Base-by-base conservation (phyloP, 148 eudicot genomes). In the Vaccinium darrowii region DNA sequence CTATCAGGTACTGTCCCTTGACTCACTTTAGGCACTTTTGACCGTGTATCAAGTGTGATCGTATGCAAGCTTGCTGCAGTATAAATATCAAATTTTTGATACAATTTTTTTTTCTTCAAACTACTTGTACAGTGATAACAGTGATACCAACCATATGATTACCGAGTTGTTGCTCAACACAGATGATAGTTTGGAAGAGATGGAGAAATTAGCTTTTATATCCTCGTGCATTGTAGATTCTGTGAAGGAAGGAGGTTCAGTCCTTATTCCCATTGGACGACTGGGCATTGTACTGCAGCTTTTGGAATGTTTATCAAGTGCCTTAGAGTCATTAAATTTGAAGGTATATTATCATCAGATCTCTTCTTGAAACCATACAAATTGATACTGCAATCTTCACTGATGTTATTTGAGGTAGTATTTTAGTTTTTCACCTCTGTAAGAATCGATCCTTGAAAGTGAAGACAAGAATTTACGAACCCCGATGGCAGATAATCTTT, bases 241-340 rank as follows among this genome's bases (percentile, higher is more conserved):
- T 79, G 82, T 96, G n/a, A 92, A 84, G 52, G 87, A 91, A 62
- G 97, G 98, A 53, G 97, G 99, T 79, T 96, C 99, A 36, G 97
- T 92, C 75, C 79, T 96, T 73, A 86, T 96, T 84, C 93, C 98
- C 67, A 87, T 92, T 80, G 94, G 94, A 86, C 93, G 93, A 30
- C 86, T 93, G 88, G 95, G 94, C 53, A 88, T 93, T 54, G 53
- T 94, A 15, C 84, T 94, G 87, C 97, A 94, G 88, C 87, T 96
- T 67, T 84, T 96, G 89, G 98, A 96, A 79, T 92, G 81, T 49
- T 86, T 95, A 57, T 88, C 95, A 62, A 6, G 81, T 78, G 87
- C 89, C 47, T 78, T 88, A 15, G 90, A 92, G 51, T 91, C 94
- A n/a, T 85, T 85, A 33, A 88, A 84, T 88, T 79, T 92, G 85